Base-by-base conservation (phyloP, 208 protist species). In the Herpetomonas tarakana region DNA sequence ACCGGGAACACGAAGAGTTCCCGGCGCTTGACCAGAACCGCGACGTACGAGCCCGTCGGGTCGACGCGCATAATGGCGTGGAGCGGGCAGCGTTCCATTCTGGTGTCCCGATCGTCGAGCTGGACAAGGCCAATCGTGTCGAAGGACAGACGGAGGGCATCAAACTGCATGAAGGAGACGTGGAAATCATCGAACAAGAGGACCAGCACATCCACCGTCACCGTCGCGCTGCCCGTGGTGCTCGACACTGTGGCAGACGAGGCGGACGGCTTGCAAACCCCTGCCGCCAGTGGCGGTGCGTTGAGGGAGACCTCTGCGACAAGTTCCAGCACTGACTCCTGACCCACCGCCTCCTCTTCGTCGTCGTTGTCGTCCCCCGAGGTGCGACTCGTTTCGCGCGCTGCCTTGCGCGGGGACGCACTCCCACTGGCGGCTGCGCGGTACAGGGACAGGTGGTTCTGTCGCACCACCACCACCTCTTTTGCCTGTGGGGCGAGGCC, bases 111-210 rank as follows among this genome's bases (percentile, higher is more conserved):
- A 35, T 96, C 86, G 50, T 92, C 83, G 1, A 96, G 63, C 57
- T 93, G 89, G 2, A 96, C 74, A 7, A 96, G 77, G 3, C 74
- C 76, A 0, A 96, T 60, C 1, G 90, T 93, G 56, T 87, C 77
- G 38, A 89, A 81, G 49, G 77, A 68, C 52, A 74, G 57, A 0
- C 61, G 60, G 3, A 85, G 18, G 1, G 83, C 62, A 73, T 93
- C 83, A 55, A 82, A 91, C 50, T 78, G 68, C 19, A 96, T 35
- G 56, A 96, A 78, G 1, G 90, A 93, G 19, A 93, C 55, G 70
- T 93, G 90, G 50, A 86, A 86, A 59, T 96, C 83, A 54, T 93
- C 87, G 57, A 96, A 83, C 18, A 89, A 77, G 30, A 92, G 64
- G 1, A 72, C 83, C 0, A 96, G 31, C 41, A 91, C 47, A 62